A percentile compares a stretch with the other conserved stretches of the same genome.
phyloP scores from a whole-genome alignment of 257 asterid species.

The Forsythia viridissima region DNA sequence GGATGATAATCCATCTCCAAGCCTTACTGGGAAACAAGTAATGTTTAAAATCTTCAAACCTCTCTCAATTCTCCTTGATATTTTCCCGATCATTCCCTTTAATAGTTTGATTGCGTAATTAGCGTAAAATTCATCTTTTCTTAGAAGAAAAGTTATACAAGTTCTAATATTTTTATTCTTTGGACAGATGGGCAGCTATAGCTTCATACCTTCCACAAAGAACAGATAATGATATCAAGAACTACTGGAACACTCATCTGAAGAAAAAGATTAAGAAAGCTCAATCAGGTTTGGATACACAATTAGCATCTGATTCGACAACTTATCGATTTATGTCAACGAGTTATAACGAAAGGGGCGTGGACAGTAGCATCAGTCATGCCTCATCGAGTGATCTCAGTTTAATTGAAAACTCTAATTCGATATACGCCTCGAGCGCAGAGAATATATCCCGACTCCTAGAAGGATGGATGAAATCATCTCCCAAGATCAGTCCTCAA shows the following conservation, averaged over 20 bases:
- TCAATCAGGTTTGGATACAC: constrained; percentile 48
- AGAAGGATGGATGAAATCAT: constrained; percentile 93
- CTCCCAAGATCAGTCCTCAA: neutral
- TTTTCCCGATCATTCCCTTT: neutral
- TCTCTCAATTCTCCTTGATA: neutral
- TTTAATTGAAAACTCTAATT: constrained; percentile 31
- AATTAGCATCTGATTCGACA: constrained; percentile 30
- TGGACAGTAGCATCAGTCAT: constrained; percentile 15
- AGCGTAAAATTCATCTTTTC: neutral
- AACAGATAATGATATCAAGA: constrained; percentile 95
- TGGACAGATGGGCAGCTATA: constrained; percentile 90
- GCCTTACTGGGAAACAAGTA: constrained; percentile 96
- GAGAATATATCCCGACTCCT: constrained; percentile 88
- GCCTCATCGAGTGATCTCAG: constrained; percentile 9
- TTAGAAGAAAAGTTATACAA: neutral
- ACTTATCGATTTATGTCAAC: constrained; percentile 40
- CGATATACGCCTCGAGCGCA: constrained; percentile 80
- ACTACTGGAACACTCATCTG: constrained; percentile 95
- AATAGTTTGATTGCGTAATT: neutral
- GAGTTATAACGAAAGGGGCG: constrained; percentile 7
- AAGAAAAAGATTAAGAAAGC: constrained; percentile 78
- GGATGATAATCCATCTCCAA: constrained; percentile 96
- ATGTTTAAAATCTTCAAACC: constrained; percentile 9
- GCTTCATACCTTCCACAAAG: constrained; percentile 94
- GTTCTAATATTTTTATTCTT: neutral